Conservation (phyloP, 495 filamentous ascomycete species). For the Penicillium samsonianum region DNA sequence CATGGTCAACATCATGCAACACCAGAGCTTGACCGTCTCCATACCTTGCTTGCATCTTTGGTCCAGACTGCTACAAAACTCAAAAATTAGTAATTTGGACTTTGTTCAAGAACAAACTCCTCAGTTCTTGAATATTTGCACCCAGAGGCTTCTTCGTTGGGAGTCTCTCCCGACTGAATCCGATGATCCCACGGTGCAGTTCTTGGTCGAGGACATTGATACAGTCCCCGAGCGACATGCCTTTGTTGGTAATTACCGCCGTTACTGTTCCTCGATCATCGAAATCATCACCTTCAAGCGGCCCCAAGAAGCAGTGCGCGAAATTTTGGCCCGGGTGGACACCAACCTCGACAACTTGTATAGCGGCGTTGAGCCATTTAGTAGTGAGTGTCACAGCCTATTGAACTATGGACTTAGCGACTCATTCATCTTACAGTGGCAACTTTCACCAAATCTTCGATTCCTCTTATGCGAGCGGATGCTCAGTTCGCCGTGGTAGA, state of each 20-base stretch:
- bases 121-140: constrained; percentile 76
- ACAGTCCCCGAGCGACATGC: constrained; percentile 92
- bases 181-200: constrained; percentile 74
- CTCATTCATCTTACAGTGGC: constrained; percentile 53
- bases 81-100: constrained; percentile 62
- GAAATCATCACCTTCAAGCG: constrained; percentile 78
- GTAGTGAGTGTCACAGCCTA: constrained; percentile 49
- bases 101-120: constrained; percentile 70
- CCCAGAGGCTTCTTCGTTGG: constrained; percentile 75
- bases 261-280: constrained; percentile 83
- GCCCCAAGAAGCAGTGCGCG: constrained; percentile 79
- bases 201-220: constrained; percentile 90
- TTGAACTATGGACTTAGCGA: background rate
- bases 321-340: constrained; percentile 79
- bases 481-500: constrained; percentile 88
- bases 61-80: constrained; percentile 74
- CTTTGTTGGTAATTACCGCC: constrained; percentile 94
- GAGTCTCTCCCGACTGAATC: constrained; percentile 80
- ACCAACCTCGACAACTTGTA: constrained; percentile 74
- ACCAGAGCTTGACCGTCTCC: constrained; percentile 85
- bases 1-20: constrained; percentile 74
- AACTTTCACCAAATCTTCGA: constrained; percentile 78
- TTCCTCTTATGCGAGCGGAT: constrained; percentile 76
- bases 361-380: constrained; percentile 65
- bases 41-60: constrained; percentile 90